Base-by-base conservation (phyloP, 345 rosid species). In the Aquilaria malaccensis region DNA sequence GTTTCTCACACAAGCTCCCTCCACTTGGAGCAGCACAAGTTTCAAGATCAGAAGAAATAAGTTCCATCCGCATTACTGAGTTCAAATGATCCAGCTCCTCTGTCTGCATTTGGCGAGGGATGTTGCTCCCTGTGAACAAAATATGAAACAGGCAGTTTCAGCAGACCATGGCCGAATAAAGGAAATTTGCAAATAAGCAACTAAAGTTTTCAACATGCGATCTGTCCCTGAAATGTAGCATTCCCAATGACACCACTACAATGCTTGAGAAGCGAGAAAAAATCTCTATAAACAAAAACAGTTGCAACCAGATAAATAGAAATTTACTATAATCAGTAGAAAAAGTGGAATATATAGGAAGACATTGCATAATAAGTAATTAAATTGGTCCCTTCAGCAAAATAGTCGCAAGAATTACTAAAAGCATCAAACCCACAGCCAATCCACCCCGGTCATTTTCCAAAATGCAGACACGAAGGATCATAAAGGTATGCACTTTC, bases 11-110 rank as follows among this genome's bases (percentile, higher is more conserved):
- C 48, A 37, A 66, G 55, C 33, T 61, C 59, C 46, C 59, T 32
- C 58, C 74, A 10, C 13, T 47, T 15, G 52, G 33, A 10, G 48
- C 2, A 33, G 58, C 55, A 50, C 14, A 33, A 29, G 51, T 37
- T 11, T 13, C 51, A 59, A 51, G 70, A 60, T 30, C 52, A 29
- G 13, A 47, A 47, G 71, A 30, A 5, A 51, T 22, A 58, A 52
- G 54, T 13, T 50, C 15, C 32, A 29, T 2, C 11, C 10, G 56
- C 50, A 49, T 29, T 52, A 47, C 22, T 58, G 29, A 14, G 41
- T 3, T 57, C 15, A 46, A 29, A 45, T 63, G 30, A 1, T 62
- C 63, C 10, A n/a, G 12, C 49, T 49, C 66, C 59, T 62, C 72
- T 9, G 37, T 47, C 37, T 41, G 50, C 9, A 59, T 59, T 45